These are phyloP conservation scores for Termitomyces sp. DNA, from an alignment of 768 basidiomycete genomes.

Conservation along the genomic window DNA sequence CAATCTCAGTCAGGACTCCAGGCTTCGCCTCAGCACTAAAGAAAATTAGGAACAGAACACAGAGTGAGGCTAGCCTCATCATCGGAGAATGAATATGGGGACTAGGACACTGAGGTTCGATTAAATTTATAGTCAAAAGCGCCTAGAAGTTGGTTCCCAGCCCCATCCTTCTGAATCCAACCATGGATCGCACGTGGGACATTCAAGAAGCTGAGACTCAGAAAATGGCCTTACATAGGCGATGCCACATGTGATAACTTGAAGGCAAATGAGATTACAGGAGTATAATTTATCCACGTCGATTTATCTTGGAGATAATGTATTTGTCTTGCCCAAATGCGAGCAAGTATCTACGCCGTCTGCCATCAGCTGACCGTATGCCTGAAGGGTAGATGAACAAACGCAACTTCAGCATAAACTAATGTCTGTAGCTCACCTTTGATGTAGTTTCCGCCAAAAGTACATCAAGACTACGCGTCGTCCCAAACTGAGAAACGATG, in stretches of 20 bases:
- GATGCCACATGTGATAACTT: neutral
- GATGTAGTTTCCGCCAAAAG: neutral
- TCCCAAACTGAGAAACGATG: slow-evolving; percentile 63
- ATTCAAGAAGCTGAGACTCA: too few relatives aligned
- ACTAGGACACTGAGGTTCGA: neutral
- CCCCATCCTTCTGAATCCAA: neutral
- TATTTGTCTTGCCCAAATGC: neutral
- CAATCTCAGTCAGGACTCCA: slow-evolving; percentile 12
- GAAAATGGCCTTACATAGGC: neutral
- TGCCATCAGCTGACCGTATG: neutral
- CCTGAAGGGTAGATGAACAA: neutral
- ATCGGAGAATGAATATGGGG: neutral
- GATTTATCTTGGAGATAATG: slow-evolving; percentile 7
- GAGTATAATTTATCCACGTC: neutral
- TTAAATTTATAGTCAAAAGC: neutral
- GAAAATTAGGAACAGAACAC: neutral
- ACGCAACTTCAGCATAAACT: neutral
- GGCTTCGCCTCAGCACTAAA: slow-evolving; percentile 5
- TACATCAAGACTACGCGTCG: slow-evolving; percentile 27
- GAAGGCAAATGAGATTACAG: neutral
- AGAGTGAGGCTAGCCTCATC: slow-evolving; percentile 5
- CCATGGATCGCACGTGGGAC: neutral
- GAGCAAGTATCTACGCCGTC: neutral
- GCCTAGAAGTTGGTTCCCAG: neutral
- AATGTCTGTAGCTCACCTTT: neutral